Base-by-base conservation (phyloP, 306 rosid genomes). In the Vigna reflexopilosa region DNA sequence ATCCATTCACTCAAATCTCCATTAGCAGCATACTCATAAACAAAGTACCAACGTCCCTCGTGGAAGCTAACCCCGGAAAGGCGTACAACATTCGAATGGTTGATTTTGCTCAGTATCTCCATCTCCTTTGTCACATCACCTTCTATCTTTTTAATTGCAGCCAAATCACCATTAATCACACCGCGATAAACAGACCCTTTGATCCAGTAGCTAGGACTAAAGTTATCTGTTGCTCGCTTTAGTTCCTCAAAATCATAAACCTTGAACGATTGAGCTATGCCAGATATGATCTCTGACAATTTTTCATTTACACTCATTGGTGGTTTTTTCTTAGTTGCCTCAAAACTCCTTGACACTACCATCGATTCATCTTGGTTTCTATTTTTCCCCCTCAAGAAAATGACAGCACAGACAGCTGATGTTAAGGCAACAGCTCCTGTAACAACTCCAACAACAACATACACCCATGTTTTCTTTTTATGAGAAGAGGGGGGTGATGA, bases 1-100 rank as follows among this genome's bases (percentile, higher is more conserved):
- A 95, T 86, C 97, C 97, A 91, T 15, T 85, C 95, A 73, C 88
- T 91, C 74, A 95, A 87, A 48, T 89, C 50, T 57, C 97, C 97
- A 78, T 92, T 92, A 1, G 89, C 81, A 78, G 92, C 97, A 79
- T 90, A 91, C 73, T 92, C 98, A 40, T 82, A 92, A 68, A 92
- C 90, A 65, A 95, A 90, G 67, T 86, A 95, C 98, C 97, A 92
- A 58, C 82, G 83, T 0, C 93, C 98, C 7, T 91, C 89, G 16
- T 85, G 81, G 80, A 89, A 95, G 85, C 91, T 82, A 69, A 91
- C 85, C 3, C 98, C 98, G 0, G 89, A 91, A 9, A 95, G 97
- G 30, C 93, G 89, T 72, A 91, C 88, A 14, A 95, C 81, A 85
- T 92, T 91, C n/a, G 82, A 87, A 83, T 95, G 98, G 80, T 88